Evolutionary conservation across 108 stramenopile species (phyloP).

Genomic region (Thalassiosira profunda): DNA sequence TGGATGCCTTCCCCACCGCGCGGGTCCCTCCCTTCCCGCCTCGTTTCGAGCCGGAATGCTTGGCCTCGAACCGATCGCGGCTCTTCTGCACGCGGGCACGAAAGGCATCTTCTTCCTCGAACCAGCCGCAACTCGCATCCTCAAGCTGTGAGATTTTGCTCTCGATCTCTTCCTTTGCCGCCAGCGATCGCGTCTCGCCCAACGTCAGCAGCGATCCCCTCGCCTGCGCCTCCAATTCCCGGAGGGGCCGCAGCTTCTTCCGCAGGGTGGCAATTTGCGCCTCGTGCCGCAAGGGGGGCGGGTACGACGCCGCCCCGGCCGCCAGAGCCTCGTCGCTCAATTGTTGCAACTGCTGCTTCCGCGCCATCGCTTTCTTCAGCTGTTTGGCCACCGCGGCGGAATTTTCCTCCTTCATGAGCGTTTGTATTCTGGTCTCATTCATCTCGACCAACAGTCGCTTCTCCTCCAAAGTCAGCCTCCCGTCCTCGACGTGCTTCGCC

Average conservation of each 20-base stretch:
- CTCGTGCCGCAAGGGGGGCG: constrained; percentile 64
- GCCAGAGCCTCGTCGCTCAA: constrained; percentile 18
- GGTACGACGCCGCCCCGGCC: constrained; percentile 31
- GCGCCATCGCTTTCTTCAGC: constrained; percentile 68
- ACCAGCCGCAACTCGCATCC: constrained; percentile 78
- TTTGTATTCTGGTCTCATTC: constrained; percentile 57
- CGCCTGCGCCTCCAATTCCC: constrained; percentile 65
- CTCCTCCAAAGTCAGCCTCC: constrained; percentile 67
- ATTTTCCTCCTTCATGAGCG: constrained; percentile 59
- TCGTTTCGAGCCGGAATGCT: constrained; percentile 2
- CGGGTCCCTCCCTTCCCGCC: constrained; percentile 25
- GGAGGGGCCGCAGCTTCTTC: constrained; percentile 66
- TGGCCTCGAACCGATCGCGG: constrained; percentile 29
- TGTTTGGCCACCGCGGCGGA: constrained; percentile 56
- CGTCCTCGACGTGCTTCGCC: constrained; percentile 76
- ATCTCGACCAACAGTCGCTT: constrained; percentile 63
- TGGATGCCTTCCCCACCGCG: constrained; percentile 2
- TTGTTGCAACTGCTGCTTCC: constrained; percentile 56
- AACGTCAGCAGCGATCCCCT: constrained; percentile 73
- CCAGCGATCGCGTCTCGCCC: constrained; percentile 71
- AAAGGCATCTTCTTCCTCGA: constrained; percentile 85
- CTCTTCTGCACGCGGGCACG: constrained; percentile 56
- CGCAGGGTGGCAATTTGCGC: constrained; percentile 62
- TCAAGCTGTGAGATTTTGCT: constrained; percentile 72
- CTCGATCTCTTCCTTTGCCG: constrained; percentile 79